Base-by-base conservation (phyloP, 2,329 filamentous ascomycete species). In the Penicillium oxalicum region DNA sequence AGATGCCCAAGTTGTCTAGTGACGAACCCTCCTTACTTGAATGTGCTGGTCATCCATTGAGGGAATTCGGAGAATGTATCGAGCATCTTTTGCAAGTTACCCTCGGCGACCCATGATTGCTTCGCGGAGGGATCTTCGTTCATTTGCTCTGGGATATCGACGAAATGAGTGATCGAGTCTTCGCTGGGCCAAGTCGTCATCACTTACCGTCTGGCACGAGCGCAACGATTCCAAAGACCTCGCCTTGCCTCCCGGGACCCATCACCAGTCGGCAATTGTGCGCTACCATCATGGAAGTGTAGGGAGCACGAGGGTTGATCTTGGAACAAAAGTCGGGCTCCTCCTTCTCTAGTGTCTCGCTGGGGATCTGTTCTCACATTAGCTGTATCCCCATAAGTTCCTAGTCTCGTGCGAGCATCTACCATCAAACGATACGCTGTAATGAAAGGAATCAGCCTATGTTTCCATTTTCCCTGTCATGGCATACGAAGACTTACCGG, bases 251-350 rank as follows among this genome's bases (percentile, higher is more conserved):
- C 0, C 68, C 72, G 1, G 74, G 74, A 2, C 73, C 74, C 71
- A 76, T 74, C 33, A 77, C 68, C n/a, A 74, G 53, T 11, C 71
- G 61, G 18, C 65, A 60, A 27, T 70, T 63, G 28, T 74, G 69
- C 0, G 67, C 73, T 48, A 76, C 60, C 2, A 77, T 61, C 74
- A 77, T 76, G 1, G 71, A 71, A 2, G 74, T 77, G 44, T 64
- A 66, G 1, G 71, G 63, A 4, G 68, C 59, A 11, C 57, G 50
- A n/a, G 70, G 68, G 12, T 72, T 58, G n/a, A 74, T 62, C 3
- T 63, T 55, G 1, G 59, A 40, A 60, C 55, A 59, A 7, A 63
- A 61, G 0, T 54, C 53, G 2, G 45, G 44, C 24, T 56, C 56
- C 9, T 53, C 42, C 37, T 28, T 51, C 48, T 49, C 53, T 7